These are phyloP conservation scores for Digitaria exilis DNA, from an alignment of 202 grass and related monocot genomes.

Conservation along the genomic window DNA sequence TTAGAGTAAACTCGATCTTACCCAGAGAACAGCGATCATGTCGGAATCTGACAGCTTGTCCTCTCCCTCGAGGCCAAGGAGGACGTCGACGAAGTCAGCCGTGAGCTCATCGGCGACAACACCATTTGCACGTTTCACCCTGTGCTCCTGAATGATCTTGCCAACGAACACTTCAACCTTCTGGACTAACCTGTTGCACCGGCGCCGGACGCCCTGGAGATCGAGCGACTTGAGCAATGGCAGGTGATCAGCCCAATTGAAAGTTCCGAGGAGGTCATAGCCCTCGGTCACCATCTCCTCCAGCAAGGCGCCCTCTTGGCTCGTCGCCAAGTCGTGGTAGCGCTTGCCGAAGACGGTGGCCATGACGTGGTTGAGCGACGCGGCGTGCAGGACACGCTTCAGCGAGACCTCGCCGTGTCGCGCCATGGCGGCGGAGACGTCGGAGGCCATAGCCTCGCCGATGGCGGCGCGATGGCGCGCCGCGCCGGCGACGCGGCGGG, in stretches of 20 bases:
- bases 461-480: constrained; percentile 36
- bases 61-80: constrained; percentile 54
- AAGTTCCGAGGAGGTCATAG: constrained; percentile 57
- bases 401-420: constrained; percentile 32
- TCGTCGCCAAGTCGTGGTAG: constrained; percentile 40
- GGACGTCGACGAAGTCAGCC: neutral
- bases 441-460: constrained; percentile 40
- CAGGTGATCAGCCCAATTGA: constrained; percentile 74
- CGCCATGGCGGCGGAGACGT: neutral
- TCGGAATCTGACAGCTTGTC: constrained; percentile 61
- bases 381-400: constrained; percentile 47
- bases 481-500: constrained; percentile 31
- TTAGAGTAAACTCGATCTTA: constrained; percentile 13
- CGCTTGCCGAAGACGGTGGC: constrained; percentile 53
- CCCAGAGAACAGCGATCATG: constrained; percentile 74
- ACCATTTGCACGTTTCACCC: neutral
- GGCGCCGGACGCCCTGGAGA: constrained; percentile 60
- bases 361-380: constrained; percentile 63
- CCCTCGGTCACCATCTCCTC: constrained; percentile 62
- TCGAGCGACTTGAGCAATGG: constrained; percentile 57
- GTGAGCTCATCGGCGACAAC: neutral
- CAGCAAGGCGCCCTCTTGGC: constrained; percentile 44
- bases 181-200: constrained; percentile 26
- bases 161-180: neutral
- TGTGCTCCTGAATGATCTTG: neutral